Evolutionary conservation across 768 basidiomycete species (phyloP).

Genomic region (Hygrophorus pudorinus): DNA sequence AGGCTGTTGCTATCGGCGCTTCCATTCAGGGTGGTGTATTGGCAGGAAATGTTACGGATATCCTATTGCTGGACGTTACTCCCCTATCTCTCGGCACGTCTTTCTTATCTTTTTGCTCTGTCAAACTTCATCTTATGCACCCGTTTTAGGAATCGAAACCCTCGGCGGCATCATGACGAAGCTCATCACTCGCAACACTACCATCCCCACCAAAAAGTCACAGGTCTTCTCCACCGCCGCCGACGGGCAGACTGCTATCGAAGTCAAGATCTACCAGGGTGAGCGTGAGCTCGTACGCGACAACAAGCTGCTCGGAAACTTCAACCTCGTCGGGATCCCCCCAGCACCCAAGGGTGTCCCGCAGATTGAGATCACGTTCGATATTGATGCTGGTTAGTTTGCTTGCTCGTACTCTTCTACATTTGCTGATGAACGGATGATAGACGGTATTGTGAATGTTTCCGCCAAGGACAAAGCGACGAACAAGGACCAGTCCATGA

Average conservation of each 20-base stretch:
- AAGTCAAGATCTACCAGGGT: slow-evolving; percentile 99
- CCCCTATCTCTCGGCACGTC: slow-evolving; percentile 85
- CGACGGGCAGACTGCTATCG: slow-evolving; percentile 98
- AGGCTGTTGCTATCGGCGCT: slow-evolving; percentile 97
- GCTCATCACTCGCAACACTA: slow-evolving; percentile 95
- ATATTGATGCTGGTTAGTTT: slow-evolving; percentile 84
- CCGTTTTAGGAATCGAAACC: slow-evolving; percentile 70
- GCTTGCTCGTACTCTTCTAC: background rate
- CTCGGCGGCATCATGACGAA: slow-evolving; percentile 99
- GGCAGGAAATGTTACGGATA: slow-evolving; percentile 92
- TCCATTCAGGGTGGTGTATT: slow-evolving; percentile 98
- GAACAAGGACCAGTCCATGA: slow-evolving; percentile 88
- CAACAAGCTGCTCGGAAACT: slow-evolving; percentile 98
- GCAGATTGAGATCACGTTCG: slow-evolving; percentile 85
- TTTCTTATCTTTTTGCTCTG: background rate
- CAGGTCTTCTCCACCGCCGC: slow-evolving; percentile 99
- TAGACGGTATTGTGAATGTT: slow-evolving; percentile 95
- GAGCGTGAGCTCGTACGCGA: slow-evolving; percentile 98
- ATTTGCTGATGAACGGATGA: slow-evolving; percentile 4
- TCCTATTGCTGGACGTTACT: slow-evolving; percentile 91
- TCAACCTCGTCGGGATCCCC: slow-evolving; percentile 98
- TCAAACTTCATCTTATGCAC: background rate
- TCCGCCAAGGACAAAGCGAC: slow-evolving; percentile 93
- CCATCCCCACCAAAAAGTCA: slow-evolving; percentile 99
- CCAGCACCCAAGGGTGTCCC: slow-evolving; percentile 77